Evolutionary conservation across 495 filamentous ascomycete genomes (phyloP).

Genomic region (Penicillium tannophilum): DNA sequence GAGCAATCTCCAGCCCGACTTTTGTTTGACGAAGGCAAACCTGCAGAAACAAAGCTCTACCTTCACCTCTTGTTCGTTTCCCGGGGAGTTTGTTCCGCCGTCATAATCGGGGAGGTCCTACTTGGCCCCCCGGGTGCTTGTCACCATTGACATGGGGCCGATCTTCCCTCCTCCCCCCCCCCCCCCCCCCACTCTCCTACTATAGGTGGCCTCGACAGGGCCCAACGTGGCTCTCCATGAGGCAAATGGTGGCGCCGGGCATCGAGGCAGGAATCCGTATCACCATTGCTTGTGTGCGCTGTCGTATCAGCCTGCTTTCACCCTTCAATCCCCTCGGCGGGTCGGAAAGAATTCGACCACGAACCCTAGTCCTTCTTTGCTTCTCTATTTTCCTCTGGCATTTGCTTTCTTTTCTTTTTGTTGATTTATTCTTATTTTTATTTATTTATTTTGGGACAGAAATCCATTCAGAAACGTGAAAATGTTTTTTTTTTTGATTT

Average conservation of each 20-base stretch:
- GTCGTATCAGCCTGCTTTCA: conserved; percentile 31
- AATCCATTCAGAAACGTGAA: neutral
- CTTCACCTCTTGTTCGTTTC: conserved; percentile 13
- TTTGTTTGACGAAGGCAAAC: conserved; percentile 35
- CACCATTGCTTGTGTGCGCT: conserved; percentile 34
- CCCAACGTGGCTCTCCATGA: conserved; percentile 33
- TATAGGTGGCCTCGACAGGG: conserved; percentile 33
- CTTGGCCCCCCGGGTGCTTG: conserved; percentile 21
- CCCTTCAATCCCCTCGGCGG: conserved; percentile 27
- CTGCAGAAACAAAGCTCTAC: conserved; percentile 33
- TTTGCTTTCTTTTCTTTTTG: conserved; percentile 5
- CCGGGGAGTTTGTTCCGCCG: conserved; percentile 20
- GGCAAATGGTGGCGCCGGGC: conserved; percentile 28
- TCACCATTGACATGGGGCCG: conserved; percentile 13
- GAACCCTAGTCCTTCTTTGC: conserved; percentile 29
- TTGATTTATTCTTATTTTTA: conserved; percentile 11
- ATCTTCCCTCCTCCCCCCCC: conserved; percentile 5
- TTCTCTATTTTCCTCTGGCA: neutral
- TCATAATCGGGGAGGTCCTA: conserved; percentile 25
- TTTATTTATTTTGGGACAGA: conserved; percentile 15
- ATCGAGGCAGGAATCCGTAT: conserved; percentile 35
- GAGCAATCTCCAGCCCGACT: conserved; percentile 29
- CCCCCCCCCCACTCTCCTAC: conserved; percentile 2
- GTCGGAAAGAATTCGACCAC: conserved; percentile 29
- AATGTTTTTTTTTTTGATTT: neutral